These are phyloP conservation scores for Hypsizygus marmoreus DNA, from an alignment of 768 basidiomycete species.

Conservation along the genomic window DNA sequence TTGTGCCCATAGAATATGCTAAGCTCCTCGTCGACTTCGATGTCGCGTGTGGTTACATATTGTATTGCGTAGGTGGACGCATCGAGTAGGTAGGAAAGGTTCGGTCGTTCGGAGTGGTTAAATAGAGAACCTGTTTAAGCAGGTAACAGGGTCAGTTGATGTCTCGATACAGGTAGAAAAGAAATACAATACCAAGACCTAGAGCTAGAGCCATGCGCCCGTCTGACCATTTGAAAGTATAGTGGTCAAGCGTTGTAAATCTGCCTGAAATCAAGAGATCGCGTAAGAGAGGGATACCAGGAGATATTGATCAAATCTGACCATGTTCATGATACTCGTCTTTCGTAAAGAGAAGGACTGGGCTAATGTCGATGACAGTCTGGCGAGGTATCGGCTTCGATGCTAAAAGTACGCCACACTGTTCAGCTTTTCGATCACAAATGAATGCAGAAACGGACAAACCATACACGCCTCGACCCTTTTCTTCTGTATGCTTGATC, in stretches of 20 bases:
- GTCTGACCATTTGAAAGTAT: conserved; percentile 76
- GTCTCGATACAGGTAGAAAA: neutral
- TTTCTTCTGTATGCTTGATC: conserved; percentile 45
- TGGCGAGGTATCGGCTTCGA: conserved; percentile 53
- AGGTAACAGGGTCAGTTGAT: neutral
- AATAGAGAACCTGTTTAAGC: conserved; percentile 70
- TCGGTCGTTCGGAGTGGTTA: conserved; percentile 73
- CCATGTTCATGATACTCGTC: conserved; percentile 72
- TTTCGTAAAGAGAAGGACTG: conserved; percentile 74
- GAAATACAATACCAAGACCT: conserved; percentile 60
- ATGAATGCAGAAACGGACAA: conserved; percentile 10
- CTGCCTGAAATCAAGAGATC: conserved; percentile 25
- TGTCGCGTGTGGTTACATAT: conserved; percentile 55
- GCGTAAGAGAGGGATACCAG: neutral
- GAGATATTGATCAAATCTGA: conserved; percentile 8
- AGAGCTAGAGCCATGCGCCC: conserved; percentile 77
- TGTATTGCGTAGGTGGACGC: conserved; percentile 55
- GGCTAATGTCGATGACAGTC: conserved; percentile 80
- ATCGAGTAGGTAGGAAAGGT: conserved; percentile 67
- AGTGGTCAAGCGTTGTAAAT: conserved; percentile 70
- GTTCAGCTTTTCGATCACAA: neutral
- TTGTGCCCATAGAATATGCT: conserved; percentile 77
- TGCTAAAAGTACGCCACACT: conserved; percentile 33
- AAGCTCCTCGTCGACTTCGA: conserved; percentile 69
- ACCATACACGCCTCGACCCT: conserved; percentile 72